phyloP scores from a whole-genome alignment of 345 rosid genomes.

The Eucalyptus leucophloia region DNA sequence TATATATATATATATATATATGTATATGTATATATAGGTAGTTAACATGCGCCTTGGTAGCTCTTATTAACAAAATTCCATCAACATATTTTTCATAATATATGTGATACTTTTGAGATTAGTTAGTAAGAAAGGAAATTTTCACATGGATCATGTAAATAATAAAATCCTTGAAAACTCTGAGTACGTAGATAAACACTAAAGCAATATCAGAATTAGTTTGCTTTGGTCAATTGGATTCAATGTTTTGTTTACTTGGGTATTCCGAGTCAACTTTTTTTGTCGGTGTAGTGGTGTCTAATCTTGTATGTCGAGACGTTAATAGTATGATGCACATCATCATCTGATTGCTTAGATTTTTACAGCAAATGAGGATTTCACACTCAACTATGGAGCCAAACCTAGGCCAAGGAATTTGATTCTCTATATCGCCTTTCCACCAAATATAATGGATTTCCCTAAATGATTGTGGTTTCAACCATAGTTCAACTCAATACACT shows the following conservation, averaged over 20 bases:
- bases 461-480: no score
- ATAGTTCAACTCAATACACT: no score
- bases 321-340: no score
- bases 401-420: no score
- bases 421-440: no score
- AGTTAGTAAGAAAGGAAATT: not conserved
- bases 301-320: not conserved
- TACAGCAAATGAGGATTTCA: no score
- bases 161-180: not conserved
- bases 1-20: not conserved
- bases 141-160: not conserved
- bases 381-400: no score
- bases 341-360: no score
- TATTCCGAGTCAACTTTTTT: not conserved
- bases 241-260: not conserved
- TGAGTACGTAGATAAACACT: not conserved
- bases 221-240: not conserved
- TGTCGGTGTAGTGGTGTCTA: not conserved
- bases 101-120: not conserved
- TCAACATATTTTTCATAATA: not conserved
- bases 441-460: no score
- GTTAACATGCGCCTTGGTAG: not conserved
- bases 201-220: not conserved
- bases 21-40: not conserved
- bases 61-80: not conserved